Evolutionary conservation across 768 basidiomycete species (phyloP).

Genomic region (Boletus reticulatus): DNA sequence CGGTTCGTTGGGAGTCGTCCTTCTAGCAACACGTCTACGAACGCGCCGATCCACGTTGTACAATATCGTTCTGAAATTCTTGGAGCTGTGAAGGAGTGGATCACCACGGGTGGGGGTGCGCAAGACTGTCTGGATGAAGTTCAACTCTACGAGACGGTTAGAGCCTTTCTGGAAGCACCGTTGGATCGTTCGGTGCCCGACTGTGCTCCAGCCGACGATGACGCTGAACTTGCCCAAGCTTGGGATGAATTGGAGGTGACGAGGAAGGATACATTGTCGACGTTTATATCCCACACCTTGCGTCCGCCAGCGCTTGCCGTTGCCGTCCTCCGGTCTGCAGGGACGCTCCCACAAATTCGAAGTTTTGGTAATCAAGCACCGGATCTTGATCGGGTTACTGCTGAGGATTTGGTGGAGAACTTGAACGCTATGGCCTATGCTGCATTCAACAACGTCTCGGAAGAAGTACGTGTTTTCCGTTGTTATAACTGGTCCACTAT

Average conservation of each 20-base stretch:
- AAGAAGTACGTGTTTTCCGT: constrained; percentile 52
- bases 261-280: constrained; percentile 38
- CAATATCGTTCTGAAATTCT: constrained; percentile 61
- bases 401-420: constrained; percentile 74
- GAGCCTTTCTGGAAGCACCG: constrained; percentile 55
- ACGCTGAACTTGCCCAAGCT: constrained; percentile 44
- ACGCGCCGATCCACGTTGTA: constrained; percentile 45
- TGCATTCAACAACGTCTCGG: constrained; percentile 71
- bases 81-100: constrained; percentile 68
- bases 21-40: constrained; percentile 39
- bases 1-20: constrained; percentile 57
- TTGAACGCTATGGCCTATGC: constrained; percentile 75
- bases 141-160: constrained; percentile 58
- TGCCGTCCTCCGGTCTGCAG: constrained; percentile 25
- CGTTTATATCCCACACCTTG: constrained; percentile 56
- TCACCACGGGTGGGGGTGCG: constrained; percentile 68
- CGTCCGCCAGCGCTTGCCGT: constrained; percentile 46
- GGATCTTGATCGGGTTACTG: constrained; percentile 58
- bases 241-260: constrained; percentile 46
- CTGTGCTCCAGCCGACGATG: constrained; percentile 31
- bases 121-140: constrained; percentile 76
- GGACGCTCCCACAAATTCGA: constrained; percentile 7
- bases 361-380: constrained; percentile 47
- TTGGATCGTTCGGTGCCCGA: constrained; percentile 52
- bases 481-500: neutral